Evolutionary conservation across 2,329 filamentous ascomycete species (phyloP).

Genomic region (Pseudocercospora macadamiae): DNA sequence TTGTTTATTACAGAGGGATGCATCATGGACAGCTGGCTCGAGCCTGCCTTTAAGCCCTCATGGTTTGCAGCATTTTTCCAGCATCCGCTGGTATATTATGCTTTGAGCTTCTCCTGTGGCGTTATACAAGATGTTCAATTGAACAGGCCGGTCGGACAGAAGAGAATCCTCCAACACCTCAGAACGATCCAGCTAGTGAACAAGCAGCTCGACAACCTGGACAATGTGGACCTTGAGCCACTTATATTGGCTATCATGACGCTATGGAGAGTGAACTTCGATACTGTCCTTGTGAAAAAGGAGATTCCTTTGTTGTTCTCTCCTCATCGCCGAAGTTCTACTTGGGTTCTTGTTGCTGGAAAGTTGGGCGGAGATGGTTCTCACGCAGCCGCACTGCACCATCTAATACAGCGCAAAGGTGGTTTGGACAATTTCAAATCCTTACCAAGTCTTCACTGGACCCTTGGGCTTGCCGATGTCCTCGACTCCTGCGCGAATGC

Average conservation of each 20-base stretch:
- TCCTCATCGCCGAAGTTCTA: constrained; percentile 13
- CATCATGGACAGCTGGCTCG: constrained; percentile 16
- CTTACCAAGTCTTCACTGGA: constrained; percentile 16
- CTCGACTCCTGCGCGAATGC: constrained; percentile 14
- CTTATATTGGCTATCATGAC: constrained; percentile 19
- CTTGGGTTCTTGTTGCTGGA: constrained; percentile 13
- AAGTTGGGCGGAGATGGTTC: constrained; percentile 16
- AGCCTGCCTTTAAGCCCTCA: constrained; percentile 2
- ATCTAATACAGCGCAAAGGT: constrained; percentile 15
- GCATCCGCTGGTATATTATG: constrained; percentile 16
- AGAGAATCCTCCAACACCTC: constrained; percentile 12
- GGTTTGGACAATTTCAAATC: constrained; percentile 15
- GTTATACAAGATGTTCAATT: constrained; percentile 14
- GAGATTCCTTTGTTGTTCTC: constrained; percentile 9
- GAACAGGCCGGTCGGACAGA: constrained; percentile 6
- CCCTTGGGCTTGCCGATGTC: constrained; percentile 13
- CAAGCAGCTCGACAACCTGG: constrained; percentile 10
- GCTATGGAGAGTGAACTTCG: constrained; percentile 18
- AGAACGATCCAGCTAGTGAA: constrained; percentile 16
- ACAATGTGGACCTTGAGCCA: constrained; percentile 16
- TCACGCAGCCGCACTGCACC: constrained; percentile 13
- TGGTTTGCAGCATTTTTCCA: constrained; percentile 21
- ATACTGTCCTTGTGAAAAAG: background rate
- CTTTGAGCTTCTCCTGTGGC: constrained; percentile 17
- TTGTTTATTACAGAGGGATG: constrained; percentile 6